Conservation (phyloP, 176 grass and related monocot genomes). For the Hordeum marinum region DNA sequence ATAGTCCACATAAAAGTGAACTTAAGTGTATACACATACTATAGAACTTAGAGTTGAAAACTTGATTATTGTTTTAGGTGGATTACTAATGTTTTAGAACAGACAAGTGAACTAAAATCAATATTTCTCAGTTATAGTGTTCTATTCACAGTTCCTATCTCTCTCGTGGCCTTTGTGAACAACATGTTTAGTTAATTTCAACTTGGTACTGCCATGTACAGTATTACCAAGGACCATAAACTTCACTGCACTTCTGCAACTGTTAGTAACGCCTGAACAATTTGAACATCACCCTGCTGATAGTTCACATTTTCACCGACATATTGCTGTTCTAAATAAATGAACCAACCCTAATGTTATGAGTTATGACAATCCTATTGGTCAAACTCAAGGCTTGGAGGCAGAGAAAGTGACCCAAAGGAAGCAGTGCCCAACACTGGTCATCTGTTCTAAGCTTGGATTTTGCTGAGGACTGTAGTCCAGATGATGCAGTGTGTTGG, state of each 20-base stretch:
- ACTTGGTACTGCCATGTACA: neutral
- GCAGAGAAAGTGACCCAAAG: neutral
- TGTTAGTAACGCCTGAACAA: neutral
- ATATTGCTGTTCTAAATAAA: neutral
- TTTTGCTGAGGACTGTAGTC: neutral
- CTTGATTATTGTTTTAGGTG: neutral
- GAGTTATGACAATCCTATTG: neutral
- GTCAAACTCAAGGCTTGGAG: neutral
- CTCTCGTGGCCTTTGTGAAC: neutral
- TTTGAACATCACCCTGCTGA: neutral
- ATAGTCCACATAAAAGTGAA: neutral
- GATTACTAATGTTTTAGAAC: neutral
- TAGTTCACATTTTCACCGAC: neutral
- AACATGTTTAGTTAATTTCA: neutral
- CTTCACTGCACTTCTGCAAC: neutral
- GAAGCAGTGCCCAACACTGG: too few species aligned
- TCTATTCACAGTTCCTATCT: neutral
- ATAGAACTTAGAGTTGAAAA: neutral
- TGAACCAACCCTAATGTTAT: neutral
- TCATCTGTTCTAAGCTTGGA: too few species aligned
- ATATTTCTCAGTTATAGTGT: neutral
- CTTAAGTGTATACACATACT: neutral
- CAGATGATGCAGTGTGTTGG: neutral
- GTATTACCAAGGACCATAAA: neutral
- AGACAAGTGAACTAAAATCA: neutral